Percentiles rank a stretch among this genome's conserved stretches.
Evolutionary conservation across 345 rosid species (phyloP).

Genomic region (thale cress (Arabidopsis thaliana)): DNA sequence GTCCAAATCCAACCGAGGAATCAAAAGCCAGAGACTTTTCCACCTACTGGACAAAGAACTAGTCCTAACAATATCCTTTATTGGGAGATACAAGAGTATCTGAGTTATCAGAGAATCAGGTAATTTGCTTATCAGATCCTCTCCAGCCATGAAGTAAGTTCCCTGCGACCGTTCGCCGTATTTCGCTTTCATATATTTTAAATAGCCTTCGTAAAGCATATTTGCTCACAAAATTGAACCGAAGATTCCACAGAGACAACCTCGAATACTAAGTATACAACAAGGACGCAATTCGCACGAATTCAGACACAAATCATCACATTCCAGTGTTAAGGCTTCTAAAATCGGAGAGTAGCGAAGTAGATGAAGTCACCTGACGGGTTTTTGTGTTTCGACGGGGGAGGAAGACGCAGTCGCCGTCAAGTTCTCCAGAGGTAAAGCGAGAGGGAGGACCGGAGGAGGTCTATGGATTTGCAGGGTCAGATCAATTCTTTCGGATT

Average conservation of each 20-base stretch:
- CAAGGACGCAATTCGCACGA: background rate
- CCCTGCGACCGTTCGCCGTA: too few relatives aligned
- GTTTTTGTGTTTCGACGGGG: background rate
- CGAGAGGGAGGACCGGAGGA: too few relatives aligned
- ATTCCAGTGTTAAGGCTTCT: background rate
- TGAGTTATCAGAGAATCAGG: conserved; percentile 17
- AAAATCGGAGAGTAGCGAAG: background rate
- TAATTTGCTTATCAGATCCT: conserved; percentile 19
- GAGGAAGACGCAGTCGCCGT: background rate
- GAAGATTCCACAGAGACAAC: background rate
- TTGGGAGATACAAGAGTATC: conserved; percentile 15
- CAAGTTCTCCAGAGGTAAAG: background rate
- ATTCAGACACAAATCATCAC: background rate
- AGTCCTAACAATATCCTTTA: conserved; percentile 9
- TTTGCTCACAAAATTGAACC: background rate
- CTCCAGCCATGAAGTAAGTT: background rate
- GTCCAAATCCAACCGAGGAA: conserved; percentile 16
- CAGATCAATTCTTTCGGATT: background rate
- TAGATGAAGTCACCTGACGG: background rate
- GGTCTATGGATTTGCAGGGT: background rate
- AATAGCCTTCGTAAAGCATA: background rate
- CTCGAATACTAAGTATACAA: background rate
- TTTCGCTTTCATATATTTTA: background rate
- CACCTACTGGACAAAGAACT: conserved; percentile 31
- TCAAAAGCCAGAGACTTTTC: conserved; percentile 16